Evolutionary conservation across 306 rosid species (phyloP), one percentile per base, ranked within the genome.

Genomic region (Rubus idaeus): DNA sequence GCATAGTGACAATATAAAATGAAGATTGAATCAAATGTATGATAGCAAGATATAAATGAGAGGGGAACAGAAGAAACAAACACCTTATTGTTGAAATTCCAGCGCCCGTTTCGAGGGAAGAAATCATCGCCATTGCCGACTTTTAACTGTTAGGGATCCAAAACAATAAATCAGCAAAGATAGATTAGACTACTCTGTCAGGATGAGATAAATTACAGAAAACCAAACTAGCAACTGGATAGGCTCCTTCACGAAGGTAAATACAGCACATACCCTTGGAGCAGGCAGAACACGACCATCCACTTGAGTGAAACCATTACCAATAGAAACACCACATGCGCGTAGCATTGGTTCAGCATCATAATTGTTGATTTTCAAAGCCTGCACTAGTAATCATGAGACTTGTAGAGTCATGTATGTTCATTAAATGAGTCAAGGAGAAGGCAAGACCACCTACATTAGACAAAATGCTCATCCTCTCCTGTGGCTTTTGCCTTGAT

Each of bases 41-140:
- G 3, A 30, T 10, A 68, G 10, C 20, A 18, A 21, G 40, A 61
- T 47, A 4, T 4, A 21, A 58, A 1, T 5, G 5, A 5, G 17
- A 10, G 49, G 45, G 56, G 35, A 21, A 3, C 21, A 13, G 47
- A 62, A n/a, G 17, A 21, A 64, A 49, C 10, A 37, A 50, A 20
- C 71, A 96, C 98, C 96, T 96, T 96, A 8, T 88, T 89, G 55
- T 96, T 96, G 35, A 96, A 92, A 18, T 96, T 92, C 99, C 99
- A 96, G 55, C 95, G 82, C 10, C 99, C 99, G 80, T 93, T 92
- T 35, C 93, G 85, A 1, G 99, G 98, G 68, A 81, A 88, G 64
- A 91, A 91, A 68, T 96, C 94, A 80, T 91, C 97, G 6, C 94
- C 96, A 17, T 91, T 90, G 46, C 98, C 97, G 50, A 90, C 91